A percentile compares a stretch with the other conserved stretches of the same genome.
Conservation (phyloP, 1,284 basidiomycete genomes). For the Meripilus lineatus region DNA sequence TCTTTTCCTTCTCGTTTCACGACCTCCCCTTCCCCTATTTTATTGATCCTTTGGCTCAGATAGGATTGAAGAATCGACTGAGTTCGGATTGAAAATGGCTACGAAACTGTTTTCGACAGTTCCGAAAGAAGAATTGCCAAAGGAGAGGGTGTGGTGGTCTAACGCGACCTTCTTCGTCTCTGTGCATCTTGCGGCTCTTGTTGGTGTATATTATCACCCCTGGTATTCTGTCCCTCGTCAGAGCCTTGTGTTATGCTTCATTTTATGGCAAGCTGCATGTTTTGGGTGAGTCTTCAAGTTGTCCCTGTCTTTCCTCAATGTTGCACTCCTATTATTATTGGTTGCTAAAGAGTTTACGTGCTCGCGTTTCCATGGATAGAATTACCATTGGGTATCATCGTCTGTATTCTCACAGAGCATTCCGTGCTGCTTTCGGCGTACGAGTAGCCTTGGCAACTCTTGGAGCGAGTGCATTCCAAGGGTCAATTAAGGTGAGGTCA, state of each 20-base stretch:
- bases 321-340: too few relatives aligned
- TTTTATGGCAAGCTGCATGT: slow-evolving; percentile 66
- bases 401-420: slow-evolving; percentile 71
- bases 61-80: too few relatives aligned
- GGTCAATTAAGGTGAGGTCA: slow-evolving; percentile 46
- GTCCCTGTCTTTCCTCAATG: slow-evolving; percentile 4
- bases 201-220: slow-evolving; percentile 50
- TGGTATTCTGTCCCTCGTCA: slow-evolving; percentile 38
- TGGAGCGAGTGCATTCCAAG: slow-evolving; percentile 69
- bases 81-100: too few relatives aligned
- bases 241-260: slow-evolving; percentile 49
- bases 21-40: too few relatives aligned
- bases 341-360: neutral
- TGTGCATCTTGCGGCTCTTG: slow-evolving; percentile 54
- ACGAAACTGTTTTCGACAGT: too few relatives aligned
- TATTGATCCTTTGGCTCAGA: too few relatives aligned
- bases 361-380: slow-evolving; percentile 28
- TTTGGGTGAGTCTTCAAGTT: slow-evolving; percentile 57
- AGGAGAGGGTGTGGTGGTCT: slow-evolving; percentile 69
- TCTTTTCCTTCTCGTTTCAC: too few relatives aligned
- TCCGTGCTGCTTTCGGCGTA: slow-evolving; percentile 52
- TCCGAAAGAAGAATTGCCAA: too few relatives aligned
- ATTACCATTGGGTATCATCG: slow-evolving; percentile 77
- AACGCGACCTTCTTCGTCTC: slow-evolving; percentile 66
- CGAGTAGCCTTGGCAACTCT: slow-evolving; percentile 56